Conservation (phyloP, 2,329 filamentous ascomycete species). For the Talaromyces marneffei region DNA sequence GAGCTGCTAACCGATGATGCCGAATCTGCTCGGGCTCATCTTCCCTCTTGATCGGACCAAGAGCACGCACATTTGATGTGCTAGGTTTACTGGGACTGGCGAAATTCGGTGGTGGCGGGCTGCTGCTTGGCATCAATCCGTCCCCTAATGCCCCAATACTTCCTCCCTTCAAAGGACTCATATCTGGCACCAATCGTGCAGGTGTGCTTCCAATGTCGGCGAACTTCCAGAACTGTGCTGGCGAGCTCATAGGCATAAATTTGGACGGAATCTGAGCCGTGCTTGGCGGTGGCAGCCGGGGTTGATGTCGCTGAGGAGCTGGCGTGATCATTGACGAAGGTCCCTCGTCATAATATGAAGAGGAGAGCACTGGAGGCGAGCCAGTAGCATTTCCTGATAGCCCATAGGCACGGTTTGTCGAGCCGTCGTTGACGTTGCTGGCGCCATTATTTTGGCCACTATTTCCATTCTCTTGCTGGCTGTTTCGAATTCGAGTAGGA, state of each 20-base stretch:
- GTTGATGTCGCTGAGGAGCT: conserved; percentile 45
- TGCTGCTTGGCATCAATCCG: conserved; percentile 42
- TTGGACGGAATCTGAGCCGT: conserved; percentile 46
- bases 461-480: conserved; percentile 7
- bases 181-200: conserved; percentile 38
- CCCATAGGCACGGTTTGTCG: conserved; percentile 32
- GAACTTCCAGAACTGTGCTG: conserved; percentile 48
- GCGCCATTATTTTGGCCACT: conserved; percentile 16
- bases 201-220: conserved; percentile 43
- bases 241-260: conserved; percentile 48
- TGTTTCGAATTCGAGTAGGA: conserved; percentile 28
- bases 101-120: conserved; percentile 43
- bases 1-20: conserved; percentile 20
- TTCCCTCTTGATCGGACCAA: conserved; percentile 30
- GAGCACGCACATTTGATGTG: conserved; percentile 25
- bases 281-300: conserved; percentile 43
- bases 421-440: conserved; percentile 18
- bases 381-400: conserved; percentile 36
- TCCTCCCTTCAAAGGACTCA: conserved; percentile 44
- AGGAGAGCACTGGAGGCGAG: conserved; percentile 45
- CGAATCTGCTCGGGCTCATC: conserved; percentile 21
- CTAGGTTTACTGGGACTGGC: conserved; percentile 42
- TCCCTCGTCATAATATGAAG: conserved; percentile 45
- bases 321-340: conserved; percentile 45
- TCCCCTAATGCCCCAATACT: conserved; percentile 26